phyloP scores from a whole-genome alignment of 306 rosid species.

The Cicer pinnatifidum region DNA sequence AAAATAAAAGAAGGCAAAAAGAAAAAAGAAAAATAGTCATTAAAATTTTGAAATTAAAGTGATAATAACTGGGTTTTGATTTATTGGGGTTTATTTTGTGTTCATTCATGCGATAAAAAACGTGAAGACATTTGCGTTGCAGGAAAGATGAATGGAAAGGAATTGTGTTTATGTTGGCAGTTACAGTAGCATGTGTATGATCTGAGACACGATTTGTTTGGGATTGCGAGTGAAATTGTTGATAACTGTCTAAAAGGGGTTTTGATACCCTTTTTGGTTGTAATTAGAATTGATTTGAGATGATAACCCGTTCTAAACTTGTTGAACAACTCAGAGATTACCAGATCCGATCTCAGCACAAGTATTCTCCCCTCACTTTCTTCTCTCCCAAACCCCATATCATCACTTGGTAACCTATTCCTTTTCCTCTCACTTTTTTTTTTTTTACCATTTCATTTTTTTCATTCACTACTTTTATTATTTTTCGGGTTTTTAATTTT shows the following conservation, averaged over 20 bases:
- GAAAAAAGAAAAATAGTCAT: not conserved
- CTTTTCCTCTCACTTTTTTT: not conserved
- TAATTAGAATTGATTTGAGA: constrained; percentile 23
- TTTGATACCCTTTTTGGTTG: not conserved
- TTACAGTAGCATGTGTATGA: not conserved
- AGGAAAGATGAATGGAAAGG: not conserved
- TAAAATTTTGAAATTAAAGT: not conserved
- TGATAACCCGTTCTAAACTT: constrained; percentile 67
- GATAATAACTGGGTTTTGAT: not conserved
- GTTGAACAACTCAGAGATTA: constrained; percentile 75
- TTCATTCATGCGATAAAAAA: not conserved
- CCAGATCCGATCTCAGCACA: constrained; percentile 71
- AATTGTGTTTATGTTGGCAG: not conserved
- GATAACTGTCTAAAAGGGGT: not conserved
- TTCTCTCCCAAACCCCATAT: constrained; percentile 67
- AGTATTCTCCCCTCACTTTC: constrained; percentile 55
- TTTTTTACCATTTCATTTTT: constrained; percentile 9
- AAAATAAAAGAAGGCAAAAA: too few species aligned
- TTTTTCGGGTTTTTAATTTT: not conserved
- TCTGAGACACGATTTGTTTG: not conserved
- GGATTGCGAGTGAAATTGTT: constrained; percentile 9
- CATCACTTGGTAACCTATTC: constrained; percentile 50
- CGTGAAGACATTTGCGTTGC: not conserved
- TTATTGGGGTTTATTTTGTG: not conserved
- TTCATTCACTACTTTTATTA: not conserved